Percentiles rank a stretch among this genome's conserved stretches.
These are phyloP conservation scores for Ganoderma boninense DNA, from an alignment of 1,284 basidiomycete genomes.

Conservation along the genomic window DNA sequence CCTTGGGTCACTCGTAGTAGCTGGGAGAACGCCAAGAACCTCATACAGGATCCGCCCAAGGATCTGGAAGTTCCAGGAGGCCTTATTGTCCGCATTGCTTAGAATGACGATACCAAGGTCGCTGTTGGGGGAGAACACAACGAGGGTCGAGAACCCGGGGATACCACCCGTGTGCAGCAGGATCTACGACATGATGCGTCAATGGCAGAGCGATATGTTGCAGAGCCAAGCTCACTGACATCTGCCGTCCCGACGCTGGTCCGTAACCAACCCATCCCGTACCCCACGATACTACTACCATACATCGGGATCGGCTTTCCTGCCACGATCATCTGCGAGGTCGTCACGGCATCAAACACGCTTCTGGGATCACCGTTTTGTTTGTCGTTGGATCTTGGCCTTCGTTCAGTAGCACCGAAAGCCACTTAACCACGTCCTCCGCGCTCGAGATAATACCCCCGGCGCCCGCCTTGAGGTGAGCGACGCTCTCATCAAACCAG, in stretches of 20 bases:
- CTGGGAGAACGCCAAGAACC: constrained; percentile 17
- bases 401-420: constrained; percentile 37
- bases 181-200: constrained; percentile 21
- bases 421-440: constrained; percentile 45
- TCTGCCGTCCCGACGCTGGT: constrained; percentile 37
- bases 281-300: constrained; percentile 35
- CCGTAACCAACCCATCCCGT: constrained; percentile 42
- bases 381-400: constrained; percentile 39
- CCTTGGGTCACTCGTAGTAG: not conserved
- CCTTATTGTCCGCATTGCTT: constrained; percentile 50
- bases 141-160: constrained; percentile 49
- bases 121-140: constrained; percentile 40
- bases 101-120: constrained; percentile 51
- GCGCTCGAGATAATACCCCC: constrained; percentile 45
- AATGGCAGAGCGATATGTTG: not conserved
- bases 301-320: not conserved
- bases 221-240: constrained; percentile 18
- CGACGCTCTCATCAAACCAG: constrained; percentile 36
- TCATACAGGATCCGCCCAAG: constrained; percentile 26
- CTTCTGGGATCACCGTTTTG: constrained; percentile 35
- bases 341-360: constrained; percentile 39
- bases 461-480: constrained; percentile 39
- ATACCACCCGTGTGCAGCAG: constrained; percentile 35
- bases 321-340: constrained; percentile 32
- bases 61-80: constrained; percentile 40